These are phyloP conservation scores for Durotheca rogersii DNA, from an alignment of 495 filamentous ascomycete genomes.

Conservation along the genomic window DNA sequence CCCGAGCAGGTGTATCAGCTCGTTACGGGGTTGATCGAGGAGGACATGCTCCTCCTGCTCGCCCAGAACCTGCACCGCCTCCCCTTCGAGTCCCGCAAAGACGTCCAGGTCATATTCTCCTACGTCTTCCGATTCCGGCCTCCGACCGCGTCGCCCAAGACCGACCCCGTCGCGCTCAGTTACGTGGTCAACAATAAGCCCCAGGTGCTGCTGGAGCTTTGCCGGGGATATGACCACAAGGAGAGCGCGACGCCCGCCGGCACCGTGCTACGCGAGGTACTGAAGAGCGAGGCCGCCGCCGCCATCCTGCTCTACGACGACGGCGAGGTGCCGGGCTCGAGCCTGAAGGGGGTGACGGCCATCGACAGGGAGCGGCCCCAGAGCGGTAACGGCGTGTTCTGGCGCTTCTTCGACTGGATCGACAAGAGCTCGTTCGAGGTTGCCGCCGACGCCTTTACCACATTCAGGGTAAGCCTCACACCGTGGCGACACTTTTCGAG, in stretches of 20 bases:
- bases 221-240: conserved; percentile 82
- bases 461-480: conserved; percentile 71
- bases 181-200: conserved; percentile 82
- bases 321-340: conserved; percentile 58
- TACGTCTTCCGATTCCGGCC: conserved; percentile 81
- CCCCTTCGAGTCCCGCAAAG: conserved; percentile 91
- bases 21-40: conserved; percentile 75
- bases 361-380: conserved; percentile 68
- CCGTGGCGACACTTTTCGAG: too few species aligned
- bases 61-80: conserved; percentile 75
- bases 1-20: conserved; percentile 84
- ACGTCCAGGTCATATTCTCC: conserved; percentile 86
- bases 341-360: conserved; percentile 57
- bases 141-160: conserved; percentile 54
- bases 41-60: conserved; percentile 83
- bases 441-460: conserved; percentile 94
- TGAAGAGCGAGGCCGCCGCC: conserved; percentile 87
- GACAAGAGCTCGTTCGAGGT: conserved; percentile 94
- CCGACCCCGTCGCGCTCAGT: conserved; percentile 77
- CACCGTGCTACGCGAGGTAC: conserved; percentile 82
- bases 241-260: conserved; percentile 94
- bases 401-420: conserved; percentile 98
- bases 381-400: conserved; percentile 81
- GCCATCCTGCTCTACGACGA: conserved; percentile 92
- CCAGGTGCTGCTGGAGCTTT: conserved; percentile 83